A percentile compares a stretch with the other conserved stretches of the same genome.
Conservation (phyloP, 1,139 yeast species). For the Yamadazyma dushanensis region DNA sequence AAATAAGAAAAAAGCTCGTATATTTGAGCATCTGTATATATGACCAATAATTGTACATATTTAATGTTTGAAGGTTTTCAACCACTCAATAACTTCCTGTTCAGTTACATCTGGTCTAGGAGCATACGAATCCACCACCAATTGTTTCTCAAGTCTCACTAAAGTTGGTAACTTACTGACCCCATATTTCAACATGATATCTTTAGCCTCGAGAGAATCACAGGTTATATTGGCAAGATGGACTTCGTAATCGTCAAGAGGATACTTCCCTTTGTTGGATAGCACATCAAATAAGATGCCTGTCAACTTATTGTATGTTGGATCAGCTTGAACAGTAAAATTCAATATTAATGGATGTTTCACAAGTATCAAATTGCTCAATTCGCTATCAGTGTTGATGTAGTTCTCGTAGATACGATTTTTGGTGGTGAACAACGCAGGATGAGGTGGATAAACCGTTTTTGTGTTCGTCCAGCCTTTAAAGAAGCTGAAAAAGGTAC, state of each 20-base stretch:
- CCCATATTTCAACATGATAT: constrained; percentile 57
- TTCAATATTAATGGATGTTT: constrained; percentile 67
- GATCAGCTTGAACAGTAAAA: constrained; percentile 70
- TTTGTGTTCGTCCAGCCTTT: constrained; percentile 11
- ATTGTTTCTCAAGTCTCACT: constrained; percentile 65
- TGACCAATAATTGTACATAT: background rate
- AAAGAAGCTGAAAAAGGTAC: constrained; percentile 12
- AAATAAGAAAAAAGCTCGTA: no score
- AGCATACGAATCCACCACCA: constrained; percentile 54
- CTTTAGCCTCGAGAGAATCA: constrained; percentile 64
- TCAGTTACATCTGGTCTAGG: constrained; percentile 54
- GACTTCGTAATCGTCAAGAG: constrained; percentile 32
- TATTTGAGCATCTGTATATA: background rate
- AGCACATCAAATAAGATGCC: constrained; percentile 58
- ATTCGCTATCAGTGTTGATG: constrained; percentile 50
- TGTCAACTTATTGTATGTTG: constrained; percentile 61
- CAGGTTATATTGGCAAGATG: constrained; percentile 70
- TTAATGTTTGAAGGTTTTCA: constrained; percentile 22
- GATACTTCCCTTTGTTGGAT: constrained; percentile 51
- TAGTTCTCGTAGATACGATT: constrained; percentile 43
- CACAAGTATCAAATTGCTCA: constrained; percentile 53
- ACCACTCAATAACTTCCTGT: constrained; percentile 57
- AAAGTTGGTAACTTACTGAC: constrained; percentile 62
- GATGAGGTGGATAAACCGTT: constrained; percentile 40
- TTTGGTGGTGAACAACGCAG: constrained; percentile 38